Evolutionary conservation across 1,139 yeast genomes (phyloP), one percentile per base, ranked within the genome.

Genomic region (Taiozyma sp.): DNA sequence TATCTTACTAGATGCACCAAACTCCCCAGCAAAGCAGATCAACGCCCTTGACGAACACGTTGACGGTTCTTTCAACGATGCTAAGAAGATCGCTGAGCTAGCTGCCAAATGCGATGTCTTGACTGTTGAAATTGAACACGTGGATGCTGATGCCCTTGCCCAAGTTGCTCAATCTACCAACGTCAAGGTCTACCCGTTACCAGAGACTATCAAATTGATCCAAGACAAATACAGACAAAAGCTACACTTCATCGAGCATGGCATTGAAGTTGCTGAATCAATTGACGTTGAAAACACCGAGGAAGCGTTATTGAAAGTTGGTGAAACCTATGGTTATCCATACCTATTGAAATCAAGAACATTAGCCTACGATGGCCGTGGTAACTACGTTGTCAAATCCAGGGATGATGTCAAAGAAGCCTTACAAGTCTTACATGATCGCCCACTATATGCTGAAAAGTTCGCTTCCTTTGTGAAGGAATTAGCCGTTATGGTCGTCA

Each of bases 391-490:
- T 13, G 95, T 93, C 49, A 80, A 83, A 61, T 62, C 74, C 43
- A 69, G 67, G 41, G 76, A 71, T 1, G 59, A 68, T 35, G 72
- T 88, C 48, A 66, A 71, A 3, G 83, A 80, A 55, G 97, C 97
- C 1, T 74, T 90, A 47, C 68, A 76, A 44, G 81, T 81, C 49
- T 76, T 93, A 55, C 65, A 68, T 41, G 77, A 83, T 54, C 79
- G 95, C 61, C 89, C 96, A 0, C 72, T 93, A 52, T 93, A 93
- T 62, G 99, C 97, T 4, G 99, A 93, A 68, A 89, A 85, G 68
- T 93, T 97, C 96, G 96, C 97, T 49, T 93, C 95, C 6, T 93
- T 95, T 61, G 73, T 77, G n/a, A 89, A 86, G 63, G 99, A 93
- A 67, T 76, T 93, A 57, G 98, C 99, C 0, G 98, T 93, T 0